Conservation (phyloP, 768 basidiomycete genomes). For the Leucogyrophana mollusca region DNA sequence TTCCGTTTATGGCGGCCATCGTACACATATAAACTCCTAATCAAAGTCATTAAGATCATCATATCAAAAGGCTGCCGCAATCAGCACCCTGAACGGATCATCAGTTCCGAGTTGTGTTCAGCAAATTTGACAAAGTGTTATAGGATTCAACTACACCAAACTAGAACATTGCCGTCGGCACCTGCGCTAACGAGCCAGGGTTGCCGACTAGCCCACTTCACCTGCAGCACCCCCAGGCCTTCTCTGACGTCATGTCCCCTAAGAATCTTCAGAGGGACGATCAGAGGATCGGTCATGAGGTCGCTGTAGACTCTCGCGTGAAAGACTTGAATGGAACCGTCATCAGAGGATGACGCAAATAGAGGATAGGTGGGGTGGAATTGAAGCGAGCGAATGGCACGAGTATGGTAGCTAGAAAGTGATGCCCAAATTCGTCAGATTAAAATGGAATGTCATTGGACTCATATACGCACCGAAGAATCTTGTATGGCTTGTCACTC, state of each 20-base stretch:
- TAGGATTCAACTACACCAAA: constrained; percentile 77
- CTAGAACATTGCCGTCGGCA: constrained; percentile 82
- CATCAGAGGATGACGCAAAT: constrained; percentile 95
- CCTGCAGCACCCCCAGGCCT: constrained; percentile 87
- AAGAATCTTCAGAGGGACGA: constrained; percentile 95
- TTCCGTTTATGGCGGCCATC: no score
- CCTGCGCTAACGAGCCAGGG: constrained; percentile 94
- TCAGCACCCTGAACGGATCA: no score
- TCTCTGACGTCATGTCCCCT: constrained; percentile 86
- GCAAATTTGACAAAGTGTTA: constrained; percentile 29
- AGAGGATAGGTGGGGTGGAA: constrained; percentile 96
- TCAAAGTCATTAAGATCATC: no score
- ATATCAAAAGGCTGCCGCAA: no score
- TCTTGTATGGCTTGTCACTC: constrained; percentile 95
- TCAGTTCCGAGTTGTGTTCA: constrained; percentile 4
- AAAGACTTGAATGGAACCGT: constrained; percentile 96
- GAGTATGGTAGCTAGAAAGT: constrained; percentile 77
- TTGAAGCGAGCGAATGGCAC: constrained; percentile 88
- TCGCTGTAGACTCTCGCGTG: constrained; percentile 94
- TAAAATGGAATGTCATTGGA: constrained; percentile 1
- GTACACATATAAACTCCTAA: no score
- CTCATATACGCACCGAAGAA: constrained; percentile 69
- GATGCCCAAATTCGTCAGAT: constrained; percentile 7
- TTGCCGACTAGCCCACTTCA: constrained; percentile 84
- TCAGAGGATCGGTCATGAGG: constrained; percentile 94